Percentiles rank a stretch among this genome's conserved stretches.
These are phyloP conservation scores for Stereum hirsutum DNA, from an alignment of 1,284 basidiomycete genomes.

Conservation along the genomic window DNA sequence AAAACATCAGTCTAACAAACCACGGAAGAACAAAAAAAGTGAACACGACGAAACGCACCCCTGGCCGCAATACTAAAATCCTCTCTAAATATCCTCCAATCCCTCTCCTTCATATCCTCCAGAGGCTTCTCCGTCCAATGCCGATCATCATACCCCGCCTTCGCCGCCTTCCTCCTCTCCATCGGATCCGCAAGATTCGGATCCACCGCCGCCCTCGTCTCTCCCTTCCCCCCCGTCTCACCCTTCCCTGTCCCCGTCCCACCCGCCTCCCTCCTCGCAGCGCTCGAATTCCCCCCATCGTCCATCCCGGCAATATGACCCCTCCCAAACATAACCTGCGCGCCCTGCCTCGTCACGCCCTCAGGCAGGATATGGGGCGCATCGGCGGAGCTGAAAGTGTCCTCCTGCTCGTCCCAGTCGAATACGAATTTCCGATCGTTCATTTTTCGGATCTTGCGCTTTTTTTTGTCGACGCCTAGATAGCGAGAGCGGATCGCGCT, in stretches of 20 bases:
- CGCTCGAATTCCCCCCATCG: conserved; percentile 55
- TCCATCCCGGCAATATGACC: conserved; percentile 82
- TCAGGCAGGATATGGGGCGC: conserved; percentile 54
- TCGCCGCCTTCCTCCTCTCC: conserved; percentile 76
- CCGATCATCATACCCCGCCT: conserved; percentile 79
- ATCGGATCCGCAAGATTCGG: conserved; percentile 67
- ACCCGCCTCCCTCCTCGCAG: conserved; percentile 18
- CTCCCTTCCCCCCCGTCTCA: conserved; percentile 19
- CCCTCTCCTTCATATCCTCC: conserved; percentile 91
- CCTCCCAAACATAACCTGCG: conserved; percentile 81
- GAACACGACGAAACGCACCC: conserved; percentile 36
- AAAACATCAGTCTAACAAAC: too few species aligned
- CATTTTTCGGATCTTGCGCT: conserved; percentile 88
- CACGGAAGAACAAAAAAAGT: conserved; percentile 1
- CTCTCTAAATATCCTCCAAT: conserved; percentile 99
- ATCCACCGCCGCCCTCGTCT: conserved; percentile 24
- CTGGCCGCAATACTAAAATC: conserved; percentile 94
- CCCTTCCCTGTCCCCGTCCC: conserved; percentile 22
- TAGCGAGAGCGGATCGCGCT: conserved; percentile 79
- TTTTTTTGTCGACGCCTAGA: conserved; percentile 87
- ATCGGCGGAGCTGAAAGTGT: conserved; percentile 65
- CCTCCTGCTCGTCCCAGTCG: conserved; percentile 94
- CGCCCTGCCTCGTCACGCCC: conserved; percentile 64
- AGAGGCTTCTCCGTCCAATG: conserved; percentile 98
- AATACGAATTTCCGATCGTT: conserved; percentile 97